Evolutionary conservation across 768 basidiomycete species (phyloP).

Genomic region (Inosperma sp.): DNA sequence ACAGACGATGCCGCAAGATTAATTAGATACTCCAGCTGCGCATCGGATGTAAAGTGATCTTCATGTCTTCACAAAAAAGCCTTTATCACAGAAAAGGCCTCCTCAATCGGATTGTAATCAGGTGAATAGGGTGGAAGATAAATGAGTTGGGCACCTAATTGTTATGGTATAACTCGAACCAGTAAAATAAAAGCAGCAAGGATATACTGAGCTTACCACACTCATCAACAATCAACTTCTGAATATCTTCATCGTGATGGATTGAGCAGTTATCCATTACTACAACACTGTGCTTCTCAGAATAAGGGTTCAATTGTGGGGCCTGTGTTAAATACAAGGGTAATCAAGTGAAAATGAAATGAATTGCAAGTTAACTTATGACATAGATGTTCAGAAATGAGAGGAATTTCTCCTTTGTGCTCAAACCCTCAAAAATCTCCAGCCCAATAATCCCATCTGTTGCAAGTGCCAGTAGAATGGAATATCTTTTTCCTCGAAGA

Average conservation of each 20-base stretch:
- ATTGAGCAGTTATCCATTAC: conserved; percentile 39
- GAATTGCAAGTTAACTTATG: background rate
- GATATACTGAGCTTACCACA: conserved; percentile 15
- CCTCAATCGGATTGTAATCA: conserved; percentile 32
- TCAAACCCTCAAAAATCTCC: conserved; percentile 27
- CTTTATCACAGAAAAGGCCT: conserved; percentile 25
- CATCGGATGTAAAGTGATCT: conserved; percentile 10
- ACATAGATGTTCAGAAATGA: conserved; percentile 12
- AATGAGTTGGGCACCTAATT: conserved; percentile 16
- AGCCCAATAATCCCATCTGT: conserved; percentile 24
- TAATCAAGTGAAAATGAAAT: background rate
- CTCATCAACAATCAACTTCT: conserved; percentile 25
- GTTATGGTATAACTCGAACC: background rate
- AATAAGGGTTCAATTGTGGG: conserved; percentile 32
- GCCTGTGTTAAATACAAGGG: conserved; percentile 11
- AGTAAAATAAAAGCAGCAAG: background rate
- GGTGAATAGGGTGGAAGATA: conserved; percentile 33
- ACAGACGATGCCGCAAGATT: conserved; percentile 14
- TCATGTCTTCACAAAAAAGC: conserved; percentile 19
- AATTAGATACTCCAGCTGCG: conserved; percentile 15
- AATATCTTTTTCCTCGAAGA: conserved; percentile 16
- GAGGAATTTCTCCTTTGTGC: conserved; percentile 27
- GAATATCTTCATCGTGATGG: conserved; percentile 35
- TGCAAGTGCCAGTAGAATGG: conserved; percentile 22
- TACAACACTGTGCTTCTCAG: conserved; percentile 30